Conservation (phyloP, 2,329 filamentous ascomycete species). For the Teratosphaeria epicoccoides region DNA sequence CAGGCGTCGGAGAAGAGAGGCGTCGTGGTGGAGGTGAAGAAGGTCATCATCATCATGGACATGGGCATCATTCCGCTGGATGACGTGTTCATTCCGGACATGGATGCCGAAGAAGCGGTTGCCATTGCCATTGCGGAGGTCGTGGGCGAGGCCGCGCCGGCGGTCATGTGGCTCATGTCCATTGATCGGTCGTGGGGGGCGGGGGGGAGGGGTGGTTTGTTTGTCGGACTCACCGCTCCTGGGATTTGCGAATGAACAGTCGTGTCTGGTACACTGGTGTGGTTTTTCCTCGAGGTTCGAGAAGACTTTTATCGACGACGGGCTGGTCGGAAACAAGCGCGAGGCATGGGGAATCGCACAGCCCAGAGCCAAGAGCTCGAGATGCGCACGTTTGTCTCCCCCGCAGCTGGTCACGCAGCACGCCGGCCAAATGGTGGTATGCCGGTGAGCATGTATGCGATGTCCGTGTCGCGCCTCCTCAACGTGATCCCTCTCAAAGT, state of each 20-base stretch:
- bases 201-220: not conserved
- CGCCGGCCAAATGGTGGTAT: not conserved
- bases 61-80: slow-evolving; percentile 22
- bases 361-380: not conserved
- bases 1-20: slow-evolving; percentile 57
- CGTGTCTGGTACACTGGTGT: no score
- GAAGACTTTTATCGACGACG: no score
- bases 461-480: no score
- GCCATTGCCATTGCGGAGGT: slow-evolving; percentile 8
- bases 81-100: slow-evolving; percentile 9
- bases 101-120: not conserved
- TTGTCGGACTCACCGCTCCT: no score
- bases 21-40: slow-evolving; percentile 52
- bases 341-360: no score
- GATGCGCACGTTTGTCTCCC: not conserved
- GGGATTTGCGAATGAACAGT: no score
- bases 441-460: not conserved
- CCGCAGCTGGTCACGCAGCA: no score
- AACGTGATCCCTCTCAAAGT: no score
- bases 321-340: no score
- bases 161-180: slow-evolving; percentile 1
- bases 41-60: slow-evolving; percentile 44
- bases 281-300: no score
- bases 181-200: not conserved
- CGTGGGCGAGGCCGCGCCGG: not conserved